Conservation (phyloP, 2,329 filamentous ascomycete species). For the Leptodontidium sp. region DNA sequence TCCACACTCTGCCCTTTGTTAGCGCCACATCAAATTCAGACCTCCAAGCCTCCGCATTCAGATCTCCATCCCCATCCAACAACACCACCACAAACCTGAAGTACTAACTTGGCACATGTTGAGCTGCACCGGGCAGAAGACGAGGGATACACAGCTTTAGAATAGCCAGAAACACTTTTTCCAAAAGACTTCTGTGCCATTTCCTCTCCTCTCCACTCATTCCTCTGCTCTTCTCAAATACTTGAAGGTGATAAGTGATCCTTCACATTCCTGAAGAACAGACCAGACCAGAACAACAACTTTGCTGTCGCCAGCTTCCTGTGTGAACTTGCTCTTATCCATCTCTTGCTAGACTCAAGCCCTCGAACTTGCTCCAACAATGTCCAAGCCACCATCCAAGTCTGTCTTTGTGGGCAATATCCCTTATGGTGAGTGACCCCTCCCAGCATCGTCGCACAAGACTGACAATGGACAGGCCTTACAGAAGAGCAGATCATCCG, state of each 20-base stretch:
- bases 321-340: conserved; percentile 35
- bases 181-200: conserved; percentile 48
- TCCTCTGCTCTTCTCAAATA: conserved; percentile 14
- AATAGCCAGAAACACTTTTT: conserved; percentile 48
- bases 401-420: conserved; percentile 89
- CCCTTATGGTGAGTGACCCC: conserved; percentile 71
- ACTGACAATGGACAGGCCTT: conserved; percentile 67
- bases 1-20: conserved; percentile 25
- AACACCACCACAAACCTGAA: conserved; percentile 17
- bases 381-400: conserved; percentile 79
- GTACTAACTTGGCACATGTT: conserved; percentile 20
- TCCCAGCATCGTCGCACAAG: background rate
- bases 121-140: conserved; percentile 27
- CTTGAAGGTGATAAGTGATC: conserved; percentile 43
- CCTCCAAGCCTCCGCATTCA: background rate
- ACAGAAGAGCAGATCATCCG: conserved; percentile 96
- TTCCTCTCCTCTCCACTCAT: conserved; percentile 28
- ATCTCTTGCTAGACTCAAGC: conserved; percentile 24
- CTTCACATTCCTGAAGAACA: conserved; percentile 39
- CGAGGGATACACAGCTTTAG: conserved; percentile 39
- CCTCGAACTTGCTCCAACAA: conserved; percentile 51
- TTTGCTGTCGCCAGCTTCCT: conserved; percentile 29
- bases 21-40: conserved; percentile 26
- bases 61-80: conserved; percentile 5
- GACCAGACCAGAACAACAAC: conserved; percentile 3